Evolutionary conservation across 2,329 filamentous ascomycete genomes (phyloP).

Genomic region (Didymella arachidicola): DNA sequence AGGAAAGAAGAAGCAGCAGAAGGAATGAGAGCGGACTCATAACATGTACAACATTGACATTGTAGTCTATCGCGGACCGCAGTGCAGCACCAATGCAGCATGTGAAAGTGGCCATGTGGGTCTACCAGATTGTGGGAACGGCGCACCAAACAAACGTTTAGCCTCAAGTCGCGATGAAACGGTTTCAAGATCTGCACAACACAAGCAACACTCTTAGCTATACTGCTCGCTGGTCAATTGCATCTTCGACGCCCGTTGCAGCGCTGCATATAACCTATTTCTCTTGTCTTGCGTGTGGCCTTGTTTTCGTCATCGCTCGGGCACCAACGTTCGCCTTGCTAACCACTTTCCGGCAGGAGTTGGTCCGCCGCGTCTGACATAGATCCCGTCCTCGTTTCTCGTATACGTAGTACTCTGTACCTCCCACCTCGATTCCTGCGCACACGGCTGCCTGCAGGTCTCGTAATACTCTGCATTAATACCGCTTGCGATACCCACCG

Average conservation of each 20-base stretch:
- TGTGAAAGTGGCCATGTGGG: conserved; percentile 19
- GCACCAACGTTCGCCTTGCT: conserved; percentile 6
- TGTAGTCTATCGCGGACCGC: background rate
- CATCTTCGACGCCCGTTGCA: background rate
- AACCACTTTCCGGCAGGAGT: conserved; percentile 9
- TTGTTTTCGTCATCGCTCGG: conserved; percentile 19
- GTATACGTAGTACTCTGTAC: conserved; percentile 1
- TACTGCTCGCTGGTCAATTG: background rate
- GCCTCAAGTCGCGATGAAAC: conserved; percentile 1
- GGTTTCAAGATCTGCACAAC: background rate
- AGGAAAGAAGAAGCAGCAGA: background rate
- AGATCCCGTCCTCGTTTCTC: conserved; percentile 3
- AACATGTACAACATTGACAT: background rate
- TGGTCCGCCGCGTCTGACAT: conserved; percentile 19
- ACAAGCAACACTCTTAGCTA: no score
- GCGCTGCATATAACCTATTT: background rate
- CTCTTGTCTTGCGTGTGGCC: conserved; percentile 1
- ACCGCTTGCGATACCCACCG: background rate
- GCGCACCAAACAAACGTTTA: conserved; percentile 1
- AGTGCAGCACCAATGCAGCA: background rate
- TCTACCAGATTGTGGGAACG: conserved; percentile 6
- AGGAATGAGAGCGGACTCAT: background rate
- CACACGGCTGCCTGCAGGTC: conserved; percentile 9
- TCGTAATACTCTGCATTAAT: background rate
- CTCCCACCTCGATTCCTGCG: background rate